These are phyloP conservation scores for Chalciporus sphaerocephalus DNA, from an alignment of 768 basidiomycete genomes.

Conservation along the genomic window DNA sequence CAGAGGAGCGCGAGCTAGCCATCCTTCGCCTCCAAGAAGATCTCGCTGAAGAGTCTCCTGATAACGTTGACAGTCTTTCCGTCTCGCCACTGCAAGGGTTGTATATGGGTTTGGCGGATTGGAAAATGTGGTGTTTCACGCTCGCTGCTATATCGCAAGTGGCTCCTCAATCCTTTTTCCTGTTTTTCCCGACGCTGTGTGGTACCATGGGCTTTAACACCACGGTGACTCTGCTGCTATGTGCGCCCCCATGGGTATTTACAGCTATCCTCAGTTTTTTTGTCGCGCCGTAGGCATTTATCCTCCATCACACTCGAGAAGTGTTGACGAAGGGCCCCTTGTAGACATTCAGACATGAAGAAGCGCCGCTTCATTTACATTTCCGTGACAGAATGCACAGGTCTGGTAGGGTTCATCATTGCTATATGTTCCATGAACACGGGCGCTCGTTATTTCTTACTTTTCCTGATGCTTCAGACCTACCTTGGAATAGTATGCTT, in stretches of 20 bases:
- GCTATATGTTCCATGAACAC: conserved; percentile 57
- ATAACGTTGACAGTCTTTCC: conserved; percentile 2
- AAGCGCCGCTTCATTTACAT: conserved; percentile 71
- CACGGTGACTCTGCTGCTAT: conserved; percentile 38
- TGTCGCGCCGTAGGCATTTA: not conserved
- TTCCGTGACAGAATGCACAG: conserved; percentile 44
- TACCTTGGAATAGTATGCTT: conserved; percentile 67
- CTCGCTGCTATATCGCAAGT: conserved; percentile 10
- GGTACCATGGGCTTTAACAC: conserved; percentile 35
- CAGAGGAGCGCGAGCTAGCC: conserved; percentile 30
- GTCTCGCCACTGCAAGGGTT: conserved; percentile 28
- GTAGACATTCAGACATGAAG: conserved; percentile 61
- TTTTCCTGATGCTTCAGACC: conserved; percentile 71
- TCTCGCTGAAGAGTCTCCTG: conserved; percentile 15
- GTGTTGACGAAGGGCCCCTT: not conserved
- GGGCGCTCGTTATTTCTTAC: conserved; percentile 57
- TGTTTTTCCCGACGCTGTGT: conserved; percentile 27
- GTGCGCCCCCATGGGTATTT: conserved; percentile 37
- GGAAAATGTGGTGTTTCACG: conserved; percentile 41
- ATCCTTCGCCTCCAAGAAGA: conserved; percentile 30
- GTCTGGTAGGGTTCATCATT: conserved; percentile 63
- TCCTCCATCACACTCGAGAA: not conserved
- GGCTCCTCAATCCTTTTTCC: conserved; percentile 21
- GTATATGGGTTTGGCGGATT: conserved; percentile 35
- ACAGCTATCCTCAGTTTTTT: conserved; percentile 30